Conservation (phyloP, 257 asterid genomes). For the Ocimum tenuiflorum region DNA sequence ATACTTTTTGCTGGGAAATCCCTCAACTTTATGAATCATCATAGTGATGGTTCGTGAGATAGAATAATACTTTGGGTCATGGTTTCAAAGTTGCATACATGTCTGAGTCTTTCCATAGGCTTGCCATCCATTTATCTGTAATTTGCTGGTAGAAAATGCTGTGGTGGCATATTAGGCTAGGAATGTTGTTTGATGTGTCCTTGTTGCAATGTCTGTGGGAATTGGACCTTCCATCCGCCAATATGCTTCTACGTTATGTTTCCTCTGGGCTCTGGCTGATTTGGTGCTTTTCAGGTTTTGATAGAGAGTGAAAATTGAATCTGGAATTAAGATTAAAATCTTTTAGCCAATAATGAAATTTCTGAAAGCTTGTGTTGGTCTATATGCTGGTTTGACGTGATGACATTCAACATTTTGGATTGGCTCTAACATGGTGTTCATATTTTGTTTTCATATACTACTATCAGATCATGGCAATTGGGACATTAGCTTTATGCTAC, state of each 20-base stretch:
- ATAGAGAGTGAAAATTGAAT: too few species aligned
- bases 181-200: background rate
- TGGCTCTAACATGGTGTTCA: background rate
- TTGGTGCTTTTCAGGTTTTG: too few species aligned
- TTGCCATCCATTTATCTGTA: background rate
- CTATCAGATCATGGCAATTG: slow-evolving; percentile 83
- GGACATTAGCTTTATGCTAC: slow-evolving; percentile 82
- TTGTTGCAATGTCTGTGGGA: too few species aligned
- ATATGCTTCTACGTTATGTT: too few species aligned
- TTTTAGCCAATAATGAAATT: too few species aligned
- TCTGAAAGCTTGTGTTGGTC: too few species aligned
- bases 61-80: background rate
- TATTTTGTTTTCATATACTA: slow-evolving; percentile 6
- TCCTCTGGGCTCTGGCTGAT: too few species aligned
- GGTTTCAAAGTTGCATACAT: slow-evolving; percentile 2
- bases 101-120: background rate
- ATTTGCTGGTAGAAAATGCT: background rate
- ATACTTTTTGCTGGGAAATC: background rate
- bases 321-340: too few species aligned
- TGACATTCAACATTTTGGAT: background rate
- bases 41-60: background rate
- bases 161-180: background rate
- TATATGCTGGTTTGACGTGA: slow-evolving; percentile 2
- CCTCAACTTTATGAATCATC: background rate
- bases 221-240: too few species aligned